phyloP scores from a whole-genome alignment of 305 asterid genomes.

The Fraxinus sp. region DNA sequence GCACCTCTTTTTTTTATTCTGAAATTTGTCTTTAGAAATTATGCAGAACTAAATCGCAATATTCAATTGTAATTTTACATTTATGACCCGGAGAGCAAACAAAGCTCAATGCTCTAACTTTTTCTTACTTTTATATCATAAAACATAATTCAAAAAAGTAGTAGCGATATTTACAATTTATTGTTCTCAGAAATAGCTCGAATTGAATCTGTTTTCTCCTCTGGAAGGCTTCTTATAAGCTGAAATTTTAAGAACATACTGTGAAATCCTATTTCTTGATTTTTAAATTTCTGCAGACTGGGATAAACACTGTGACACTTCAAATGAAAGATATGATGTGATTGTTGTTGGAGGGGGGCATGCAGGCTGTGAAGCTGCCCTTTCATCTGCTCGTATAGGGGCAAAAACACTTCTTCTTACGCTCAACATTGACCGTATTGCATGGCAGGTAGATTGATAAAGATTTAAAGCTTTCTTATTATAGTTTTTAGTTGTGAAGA shows the following conservation, averaged over 20 bases:
- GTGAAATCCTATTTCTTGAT: slow-evolving; percentile 7
- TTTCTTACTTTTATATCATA: not conserved
- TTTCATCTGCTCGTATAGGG: slow-evolving; percentile 93
- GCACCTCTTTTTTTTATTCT: not conserved
- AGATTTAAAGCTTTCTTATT: not conserved
- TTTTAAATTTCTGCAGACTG: slow-evolving; percentile 42
- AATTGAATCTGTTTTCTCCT: not conserved
- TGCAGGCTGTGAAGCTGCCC: slow-evolving; percentile 99
- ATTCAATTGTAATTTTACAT: not conserved
- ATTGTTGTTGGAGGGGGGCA: slow-evolving; percentile 98
- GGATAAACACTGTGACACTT: slow-evolving; percentile 36
- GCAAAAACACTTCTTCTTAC: slow-evolving; percentile 94
- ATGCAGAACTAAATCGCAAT: not conserved
- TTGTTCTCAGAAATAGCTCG: not conserved
- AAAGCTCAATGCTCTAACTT: not conserved
- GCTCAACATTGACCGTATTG: slow-evolving; percentile 90
- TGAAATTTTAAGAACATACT: slow-evolving; percentile 12
- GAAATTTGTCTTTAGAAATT: not conserved
- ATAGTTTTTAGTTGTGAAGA: not conserved
- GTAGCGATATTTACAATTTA: not conserved
- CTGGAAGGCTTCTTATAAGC: not conserved
- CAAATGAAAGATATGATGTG: slow-evolving; percentile 78
- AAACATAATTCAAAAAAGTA: not conserved
- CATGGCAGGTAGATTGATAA: slow-evolving; percentile 79
- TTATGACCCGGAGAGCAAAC: not conserved